Evolutionary conservation across 371 early-diverging fungal genomes (phyloP), one percentile per base, ranked within the genome.

Genomic region (Mortierella sp.): DNA sequence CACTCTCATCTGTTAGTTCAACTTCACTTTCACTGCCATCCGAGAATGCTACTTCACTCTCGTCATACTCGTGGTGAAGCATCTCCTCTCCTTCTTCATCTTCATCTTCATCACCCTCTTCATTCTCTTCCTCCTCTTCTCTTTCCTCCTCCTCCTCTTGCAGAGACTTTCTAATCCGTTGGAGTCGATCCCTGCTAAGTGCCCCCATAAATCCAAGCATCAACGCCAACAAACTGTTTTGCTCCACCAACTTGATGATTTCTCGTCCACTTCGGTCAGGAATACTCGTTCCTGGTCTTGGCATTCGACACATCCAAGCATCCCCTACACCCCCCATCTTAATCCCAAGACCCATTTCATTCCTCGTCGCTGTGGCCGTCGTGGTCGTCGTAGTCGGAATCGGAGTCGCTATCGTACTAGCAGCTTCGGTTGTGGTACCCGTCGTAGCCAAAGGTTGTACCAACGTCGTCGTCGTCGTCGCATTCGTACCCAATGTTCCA

Each of bases 151-250:
- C 72, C n/a, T 72, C 73, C 7, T 67, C 64, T 58, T 68, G 60
- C 57, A 60, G 55, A 3, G 60, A 47, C 55, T 43, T 37, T 4
- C 66, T 73, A 50, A 77, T 68, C 18, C 79, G 64, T 9, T 66
- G 65, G 30, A 73, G 26, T 7, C 73, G 69, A 60, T 79, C 80
- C 1, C 80, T 65, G 18, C 80, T 69, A 2, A 79, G 55, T 0
- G 73, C 74, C 4, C 84, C 82, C 50, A 89, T 70, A 55, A 89
- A 89, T 2, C 86, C 85, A 21, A 89, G 81, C 73, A 89, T 81
- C 12, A 85, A 74, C 7, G 88, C 87, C 53, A 89, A 85, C 70
- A 87, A 69, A 18, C 88, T 87, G 52, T 89, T 89, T 60, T 88
- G 88, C 28, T 88, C 88, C n/a, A 86, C 87, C 21, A 89, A 53